Base-by-base conservation (phyloP, 129 eudicot genomes). In the Dittrichia graveolens region DNA sequence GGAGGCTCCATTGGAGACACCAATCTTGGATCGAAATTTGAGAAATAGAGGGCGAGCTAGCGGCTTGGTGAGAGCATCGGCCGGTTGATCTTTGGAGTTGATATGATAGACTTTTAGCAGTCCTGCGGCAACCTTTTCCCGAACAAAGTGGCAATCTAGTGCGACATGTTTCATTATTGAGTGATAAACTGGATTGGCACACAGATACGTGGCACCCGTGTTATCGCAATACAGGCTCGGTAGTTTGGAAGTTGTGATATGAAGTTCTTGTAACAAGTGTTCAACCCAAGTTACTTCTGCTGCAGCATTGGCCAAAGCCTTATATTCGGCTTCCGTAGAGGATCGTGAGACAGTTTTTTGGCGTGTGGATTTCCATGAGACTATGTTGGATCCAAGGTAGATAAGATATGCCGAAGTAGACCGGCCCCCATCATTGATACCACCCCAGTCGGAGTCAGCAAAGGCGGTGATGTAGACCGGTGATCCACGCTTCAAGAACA, bases 1-100 rank as follows among this genome's bases (percentile, higher is more conserved):
- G 60, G 72, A 67, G 72, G n/a, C 13, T 47, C 60, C 60, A 34
- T 67, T 47, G 24, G 72, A 46, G 44, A 67, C 59, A 4, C 45
- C 72, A 67, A 67, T 67, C 46, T 67, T 67, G 34, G 72, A 31
- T 8, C 60, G 39, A 10, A 67, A 67, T 31, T 47, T 19, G 0
- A 6, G 12, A 13, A 67, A 67, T 0, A 9, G 24, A 5, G 6
- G 0, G 3, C 34, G 45, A n/a, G 59, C 35, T 3, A 67, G 60
- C 8, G 59, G 58, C 5, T 48, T 67, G 0, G 72, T 67, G 41
- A 67, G 60, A 7, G 55, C 19, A 14, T 67, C 59, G 1, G 59
- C n/a, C 59, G n/a, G 60, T 48, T 67, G 60, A 48, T 67, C 60
- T 14, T 41, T 43, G n/a, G 69, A 6, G 38, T 7, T 15, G n/a